These are phyloP conservation scores for Pulicaria dysenterica DNA, from an alignment of 129 eudicot species.

Conservation along the genomic window DNA sequence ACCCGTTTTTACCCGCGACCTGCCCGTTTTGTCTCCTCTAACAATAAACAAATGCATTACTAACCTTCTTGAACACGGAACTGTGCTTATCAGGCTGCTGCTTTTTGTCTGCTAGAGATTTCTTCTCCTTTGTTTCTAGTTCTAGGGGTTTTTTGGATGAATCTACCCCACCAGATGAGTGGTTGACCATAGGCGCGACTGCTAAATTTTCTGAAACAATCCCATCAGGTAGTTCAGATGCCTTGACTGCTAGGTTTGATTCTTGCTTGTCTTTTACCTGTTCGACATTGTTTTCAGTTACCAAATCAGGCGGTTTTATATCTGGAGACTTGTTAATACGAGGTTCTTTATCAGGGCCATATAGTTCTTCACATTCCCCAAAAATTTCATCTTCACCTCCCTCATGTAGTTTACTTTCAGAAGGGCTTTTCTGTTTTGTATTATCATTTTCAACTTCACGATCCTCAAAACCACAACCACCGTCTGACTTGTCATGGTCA, in stretches of 20 bases:
- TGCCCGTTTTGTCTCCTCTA: neutral
- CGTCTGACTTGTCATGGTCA: slow-evolving; percentile 38
- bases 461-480: slow-evolving; percentile 33
- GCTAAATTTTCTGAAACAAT: neutral
- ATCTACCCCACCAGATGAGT: slow-evolving; percentile 31
- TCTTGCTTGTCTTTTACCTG: slow-evolving; percentile 33
- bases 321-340: slow-evolving; percentile 59
- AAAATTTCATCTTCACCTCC: slow-evolving; percentile 57
- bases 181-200: neutral
- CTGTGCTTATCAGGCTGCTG: slow-evolving; percentile 47
- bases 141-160: slow-evolving; percentile 30
- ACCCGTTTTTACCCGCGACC: neutral
- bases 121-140: slow-evolving; percentile 42
- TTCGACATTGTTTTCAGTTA: slow-evolving; percentile 28
- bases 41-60: slow-evolving; percentile 10
- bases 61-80: slow-evolving; percentile 68
- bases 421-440: slow-evolving; percentile 23
- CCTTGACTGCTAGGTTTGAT: slow-evolving; percentile 27
- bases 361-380: slow-evolving; percentile 84
- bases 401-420: slow-evolving; percentile 26
- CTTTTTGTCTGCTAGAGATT: slow-evolving; percentile 26
- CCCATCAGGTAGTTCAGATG: slow-evolving; percentile 26
- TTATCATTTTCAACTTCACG: slow-evolving; percentile 30
- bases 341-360: slow-evolving; percentile 95
- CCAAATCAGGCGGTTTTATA: slow-evolving; percentile 36